phyloP scores from a whole-genome alignment of 148 eudicot species.

The Rhododendron ovatum region DNA sequence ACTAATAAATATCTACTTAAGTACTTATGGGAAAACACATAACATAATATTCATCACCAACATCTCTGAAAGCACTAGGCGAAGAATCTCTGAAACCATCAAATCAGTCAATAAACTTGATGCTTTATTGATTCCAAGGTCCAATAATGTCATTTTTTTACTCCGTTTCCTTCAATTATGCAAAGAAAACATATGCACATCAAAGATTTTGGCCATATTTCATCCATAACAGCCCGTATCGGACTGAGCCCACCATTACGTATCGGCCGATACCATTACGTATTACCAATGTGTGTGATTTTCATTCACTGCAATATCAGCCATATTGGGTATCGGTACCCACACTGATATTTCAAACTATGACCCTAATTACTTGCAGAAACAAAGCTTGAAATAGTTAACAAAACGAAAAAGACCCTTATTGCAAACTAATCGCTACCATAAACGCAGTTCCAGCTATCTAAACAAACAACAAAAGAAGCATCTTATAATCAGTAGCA shows the following conservation, averaged over 20 bases:
- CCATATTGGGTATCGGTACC: neutral
- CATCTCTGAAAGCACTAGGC: neutral
- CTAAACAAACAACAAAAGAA: neutral
- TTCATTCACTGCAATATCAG: neutral
- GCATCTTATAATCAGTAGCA: neutral
- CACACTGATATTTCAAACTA: neutral
- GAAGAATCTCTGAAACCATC: too few relatives aligned
- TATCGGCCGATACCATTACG: neutral
- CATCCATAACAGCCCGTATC: neutral
- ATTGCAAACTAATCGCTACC: neutral
- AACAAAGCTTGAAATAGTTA: neutral
- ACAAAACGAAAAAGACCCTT: neutral
- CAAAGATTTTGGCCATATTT: neutral
- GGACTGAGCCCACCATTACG: neutral
- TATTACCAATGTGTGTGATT: neutral
- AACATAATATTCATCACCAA: neutral
- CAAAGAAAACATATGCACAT: neutral
- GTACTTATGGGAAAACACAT: too few relatives aligned
- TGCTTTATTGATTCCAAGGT: neutral
- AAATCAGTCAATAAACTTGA: neutral
- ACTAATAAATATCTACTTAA: too few relatives aligned
- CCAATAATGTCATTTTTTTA: too few relatives aligned
- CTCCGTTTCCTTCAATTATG: neutral
- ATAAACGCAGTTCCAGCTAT: neutral
- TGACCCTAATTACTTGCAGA: neutral